Conservation (phyloP, 2,329 filamentous ascomycete species). For the Cadophora luteo-olivacea region DNA sequence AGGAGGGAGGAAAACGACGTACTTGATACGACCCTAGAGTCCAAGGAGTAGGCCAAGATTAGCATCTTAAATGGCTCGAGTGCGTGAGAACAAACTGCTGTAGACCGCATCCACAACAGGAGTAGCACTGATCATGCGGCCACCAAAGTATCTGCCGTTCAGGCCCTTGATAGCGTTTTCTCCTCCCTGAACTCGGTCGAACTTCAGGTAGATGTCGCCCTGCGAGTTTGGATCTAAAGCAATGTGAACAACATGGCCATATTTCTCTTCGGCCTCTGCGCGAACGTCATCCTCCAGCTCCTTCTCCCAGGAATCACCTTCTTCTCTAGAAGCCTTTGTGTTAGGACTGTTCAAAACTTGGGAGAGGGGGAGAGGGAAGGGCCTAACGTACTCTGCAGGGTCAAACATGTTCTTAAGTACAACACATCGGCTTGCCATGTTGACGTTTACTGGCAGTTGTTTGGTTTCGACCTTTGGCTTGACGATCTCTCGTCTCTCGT, state of each 20-base stretch:
- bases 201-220: conserved; percentile 98
- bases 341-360: conserved; percentile 46
- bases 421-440: conserved; percentile 92
- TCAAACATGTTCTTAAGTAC: conserved; percentile 97
- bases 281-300: conserved; percentile 94
- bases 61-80: conserved; percentile 53
- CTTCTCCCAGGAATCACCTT: conserved; percentile 87
- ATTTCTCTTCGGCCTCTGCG: conserved; percentile 91
- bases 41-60: too few species aligned
- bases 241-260: conserved; percentile 97
- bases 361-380: too few species aligned
- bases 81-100: conserved; percentile 92
- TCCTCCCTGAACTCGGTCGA: conserved; percentile 92
- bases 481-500: conserved; percentile 72
- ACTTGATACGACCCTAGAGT: too few species aligned
- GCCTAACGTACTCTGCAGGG: conserved; percentile 76
- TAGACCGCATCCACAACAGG: conserved; percentile 99
- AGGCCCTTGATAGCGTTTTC: conserved; percentile 98
- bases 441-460: conserved; percentile 82
- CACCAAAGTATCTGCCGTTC: conserved; percentile 95
- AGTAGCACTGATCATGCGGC: conserved; percentile 88
- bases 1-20: background rate
- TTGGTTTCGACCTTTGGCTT: conserved; percentile 83
- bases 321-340: conserved; percentile 65
- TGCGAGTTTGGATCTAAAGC: conserved; percentile 90